Evolutionary conservation across 306 rosid species (phyloP).

Genomic region (Cucurbita pepo): DNA sequence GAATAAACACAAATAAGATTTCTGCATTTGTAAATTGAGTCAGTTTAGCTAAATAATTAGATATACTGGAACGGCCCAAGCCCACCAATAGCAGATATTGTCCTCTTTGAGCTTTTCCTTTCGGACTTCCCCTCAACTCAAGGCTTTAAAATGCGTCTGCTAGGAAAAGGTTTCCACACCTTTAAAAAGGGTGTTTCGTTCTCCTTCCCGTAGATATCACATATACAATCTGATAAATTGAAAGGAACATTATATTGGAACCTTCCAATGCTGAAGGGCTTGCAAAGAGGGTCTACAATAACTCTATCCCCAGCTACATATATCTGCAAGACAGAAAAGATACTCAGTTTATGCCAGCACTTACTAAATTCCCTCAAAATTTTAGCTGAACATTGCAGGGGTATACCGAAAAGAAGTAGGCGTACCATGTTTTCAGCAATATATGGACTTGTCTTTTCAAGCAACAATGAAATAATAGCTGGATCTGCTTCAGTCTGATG

Average conservation of each 20-base stretch:
- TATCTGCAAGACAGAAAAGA: slow-evolving; percentile 36
- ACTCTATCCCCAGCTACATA: slow-evolving; percentile 98
- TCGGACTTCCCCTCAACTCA: no score
- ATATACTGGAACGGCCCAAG: no score
- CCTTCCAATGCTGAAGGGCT: slow-evolving; percentile 99
- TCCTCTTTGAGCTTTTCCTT: no score
- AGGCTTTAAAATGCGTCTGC: no score
- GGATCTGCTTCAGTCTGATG: slow-evolving; percentile 99
- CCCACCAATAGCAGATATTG: no score
- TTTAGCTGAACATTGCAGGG: neutral
- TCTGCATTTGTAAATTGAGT: slow-evolving; percentile 21
- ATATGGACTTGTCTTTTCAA: slow-evolving; percentile 50
- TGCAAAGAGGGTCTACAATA: slow-evolving; percentile 77
- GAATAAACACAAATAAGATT: slow-evolving; percentile 97
- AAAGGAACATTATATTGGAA: slow-evolving; percentile 9
- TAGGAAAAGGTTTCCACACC: no score
- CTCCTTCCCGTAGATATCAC: no score
- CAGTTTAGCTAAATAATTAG: neutral
- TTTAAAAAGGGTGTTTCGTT: no score
- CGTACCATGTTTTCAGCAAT: slow-evolving; percentile 75
- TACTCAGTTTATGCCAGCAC: slow-evolving; percentile 11
- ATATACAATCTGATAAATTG: neutral
- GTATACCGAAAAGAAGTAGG: slow-evolving; percentile 4
- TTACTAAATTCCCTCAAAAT: slow-evolving; percentile 3
- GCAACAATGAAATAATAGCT: slow-evolving; percentile 72